Base-by-base conservation (phyloP, 345 rosid genomes). In the Hibiscus mutabilis region DNA sequence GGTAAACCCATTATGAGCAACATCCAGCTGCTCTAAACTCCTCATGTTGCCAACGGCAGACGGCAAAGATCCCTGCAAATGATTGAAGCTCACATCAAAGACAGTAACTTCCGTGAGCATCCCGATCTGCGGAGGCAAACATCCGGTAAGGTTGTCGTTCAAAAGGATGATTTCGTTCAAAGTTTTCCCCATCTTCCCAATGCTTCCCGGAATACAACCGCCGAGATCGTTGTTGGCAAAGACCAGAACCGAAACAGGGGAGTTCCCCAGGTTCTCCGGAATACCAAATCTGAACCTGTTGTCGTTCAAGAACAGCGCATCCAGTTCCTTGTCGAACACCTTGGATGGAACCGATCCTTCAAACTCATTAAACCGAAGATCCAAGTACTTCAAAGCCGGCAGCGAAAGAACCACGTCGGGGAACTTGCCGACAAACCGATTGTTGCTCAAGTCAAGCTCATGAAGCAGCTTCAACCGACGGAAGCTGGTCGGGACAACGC, bases 371-470 rank as follows among this genome's bases (percentile, higher is more conserved):
- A 80, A 90, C 0, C 96, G 83, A 4, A 90, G 92, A 82, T 90
- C 93, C 78, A 90, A 58, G 70, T 77, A 88, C 68, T 88, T 90
- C 10, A 86, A 86, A 4, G 88, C 76, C 5, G 91, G 91, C 40
- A 90, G 18, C 0, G 86, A 86, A 22, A 88, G 78, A 12, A 90
- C 82, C 6, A 85, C 88, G 1, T 75, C 66, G 0, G 96, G 93
- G 73, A 90, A 90, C 70, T 80, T 79, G 3, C 96, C 93, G 0
- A 83, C 96, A 51, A 90, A 88, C 10, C 96, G 87, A 59, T 90
- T 90, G 84, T 86, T 88, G 66, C 96, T 90, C 24, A 90, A 73
- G 55, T 90, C 96, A 58, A 90, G 88, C 85, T 90, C 93, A 71
- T 76, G 19, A 5, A 88, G 88, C 25, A 90, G 82, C 83, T 85